Evolutionary conservation across 1,284 basidiomycete genomes (phyloP).

Genomic region (Taiwanofungus camphoratus): DNA sequence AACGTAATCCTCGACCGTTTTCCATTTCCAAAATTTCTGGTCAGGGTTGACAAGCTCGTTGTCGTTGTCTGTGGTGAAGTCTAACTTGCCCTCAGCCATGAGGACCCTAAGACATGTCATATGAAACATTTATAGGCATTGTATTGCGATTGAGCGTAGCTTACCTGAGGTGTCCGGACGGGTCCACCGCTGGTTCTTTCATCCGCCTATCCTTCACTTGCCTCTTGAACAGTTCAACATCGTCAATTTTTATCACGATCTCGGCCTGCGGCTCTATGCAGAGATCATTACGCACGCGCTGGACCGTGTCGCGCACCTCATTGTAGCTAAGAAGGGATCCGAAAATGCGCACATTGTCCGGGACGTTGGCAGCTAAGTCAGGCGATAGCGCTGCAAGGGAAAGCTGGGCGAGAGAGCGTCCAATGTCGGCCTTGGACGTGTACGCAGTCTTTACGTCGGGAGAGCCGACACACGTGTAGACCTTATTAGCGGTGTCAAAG

Average conservation of each 20-base stretch:
- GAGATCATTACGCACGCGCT: constrained; percentile 5
- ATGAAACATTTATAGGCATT: neutral
- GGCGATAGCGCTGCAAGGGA: constrained; percentile 19
- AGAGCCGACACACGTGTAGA: constrained; percentile 17
- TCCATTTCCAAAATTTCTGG: constrained; percentile 25
- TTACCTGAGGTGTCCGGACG: neutral
- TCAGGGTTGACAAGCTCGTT: constrained; percentile 25
- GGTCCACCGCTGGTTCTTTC: neutral
- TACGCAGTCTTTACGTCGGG: constrained; percentile 12
- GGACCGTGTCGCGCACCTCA: constrained; percentile 13
- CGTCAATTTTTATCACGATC: constrained; percentile 12
- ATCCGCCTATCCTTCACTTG: constrained; percentile 8
- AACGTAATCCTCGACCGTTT: constrained; percentile 21
- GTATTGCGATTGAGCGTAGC: neutral
- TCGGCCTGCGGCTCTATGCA: constrained; percentile 1
- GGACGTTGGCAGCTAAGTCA: constrained; percentile 12
- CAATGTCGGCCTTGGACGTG: constrained; percentile 22
- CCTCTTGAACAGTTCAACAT: constrained; percentile 10
- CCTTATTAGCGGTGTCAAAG: constrained; percentile 17
- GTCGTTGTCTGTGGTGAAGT: constrained; percentile 19
- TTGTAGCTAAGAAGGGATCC: constrained; percentile 12
- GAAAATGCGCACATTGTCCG: constrained; percentile 18
- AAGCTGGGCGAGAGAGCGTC: constrained; percentile 19
- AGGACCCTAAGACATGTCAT: constrained; percentile 12
- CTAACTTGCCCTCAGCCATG: constrained; percentile 20